Percentiles rank a stretch among this genome's conserved stretches.
phyloP scores from a whole-genome alignment of 2,329 filamentous ascomycete species.

The Penicillium sp. region DNA sequence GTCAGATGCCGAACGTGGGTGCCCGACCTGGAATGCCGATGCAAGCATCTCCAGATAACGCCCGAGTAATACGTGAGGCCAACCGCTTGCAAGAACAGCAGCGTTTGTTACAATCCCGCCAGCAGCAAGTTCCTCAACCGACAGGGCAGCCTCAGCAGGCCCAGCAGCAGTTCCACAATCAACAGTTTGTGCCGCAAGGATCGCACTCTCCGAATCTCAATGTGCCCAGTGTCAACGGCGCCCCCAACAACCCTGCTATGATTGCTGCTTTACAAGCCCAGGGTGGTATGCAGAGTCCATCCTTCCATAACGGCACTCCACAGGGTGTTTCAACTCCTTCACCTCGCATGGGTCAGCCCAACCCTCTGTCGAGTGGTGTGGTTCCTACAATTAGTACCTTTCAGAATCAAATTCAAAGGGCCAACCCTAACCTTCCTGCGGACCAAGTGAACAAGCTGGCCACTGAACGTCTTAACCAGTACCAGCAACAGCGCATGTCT shows the following conservation, averaged over 20 bases:
- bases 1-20: conserved; percentile 58
- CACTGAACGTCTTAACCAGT: conserved; percentile 54
- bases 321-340: conserved; percentile 50
- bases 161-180: conserved; percentile 45
- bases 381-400: conserved; percentile 60
- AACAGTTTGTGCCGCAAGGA: conserved; percentile 47
- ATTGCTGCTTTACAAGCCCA: conserved; percentile 50
- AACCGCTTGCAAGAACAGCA: conserved; percentile 56
- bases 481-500: conserved; percentile 54
- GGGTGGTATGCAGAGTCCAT: conserved; percentile 50
- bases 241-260: conserved; percentile 49
- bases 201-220: conserved; percentile 52
- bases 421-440: conserved; percentile 55
- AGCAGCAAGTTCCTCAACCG: conserved; percentile 42
- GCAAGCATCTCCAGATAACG: conserved; percentile 59
- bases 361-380: conserved; percentile 57
- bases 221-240: conserved; percentile 46
- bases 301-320: conserved; percentile 44
- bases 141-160: conserved; percentile 39
- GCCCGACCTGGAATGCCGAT: conserved; percentile 49
- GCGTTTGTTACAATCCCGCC: conserved; percentile 62
- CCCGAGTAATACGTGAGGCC: conserved; percentile 53
- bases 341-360: conserved; percentile 54
- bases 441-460: conserved; percentile 60
- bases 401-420: conserved; percentile 56